These are phyloP conservation scores for Rhizopogon roseolus DNA, from an alignment of 768 basidiomycete genomes.

Conservation along the genomic window DNA sequence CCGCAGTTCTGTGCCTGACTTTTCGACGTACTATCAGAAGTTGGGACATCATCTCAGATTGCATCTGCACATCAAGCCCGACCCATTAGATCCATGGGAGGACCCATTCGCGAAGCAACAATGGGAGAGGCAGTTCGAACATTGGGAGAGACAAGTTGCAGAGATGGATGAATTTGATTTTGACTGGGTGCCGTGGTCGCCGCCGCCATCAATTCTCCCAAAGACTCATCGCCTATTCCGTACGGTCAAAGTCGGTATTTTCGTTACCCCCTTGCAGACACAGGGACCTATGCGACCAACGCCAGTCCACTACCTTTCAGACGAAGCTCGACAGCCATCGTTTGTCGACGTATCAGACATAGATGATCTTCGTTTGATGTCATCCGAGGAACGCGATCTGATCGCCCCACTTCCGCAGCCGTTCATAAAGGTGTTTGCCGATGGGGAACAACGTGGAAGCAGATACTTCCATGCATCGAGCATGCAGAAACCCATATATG, in stretches of 20 bases:
- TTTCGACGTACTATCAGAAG: not conserved
- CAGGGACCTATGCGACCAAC: not conserved
- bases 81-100: not conserved
- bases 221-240: not conserved
- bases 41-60: not conserved
- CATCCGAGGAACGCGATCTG: not conserved
- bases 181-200: slow-evolving; percentile 2
- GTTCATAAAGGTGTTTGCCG: not conserved
- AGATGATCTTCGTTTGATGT: not conserved
- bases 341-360: slow-evolving; percentile 1
- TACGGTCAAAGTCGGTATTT: not conserved
- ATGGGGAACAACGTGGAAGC: not conserved
- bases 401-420: slow-evolving; percentile 1
- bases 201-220: too few species aligned
- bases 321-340: not conserved
- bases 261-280: not conserved
- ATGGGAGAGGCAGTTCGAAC: not conserved
- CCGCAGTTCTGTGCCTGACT: not conserved
- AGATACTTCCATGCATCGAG: not conserved
- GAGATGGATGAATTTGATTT: not conserved
- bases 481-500: not conserved
- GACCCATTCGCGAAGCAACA: not conserved
- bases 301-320: slow-evolving; percentile 4
- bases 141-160: too few species aligned
- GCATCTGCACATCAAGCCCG: not conserved